Evolutionary conservation across 2,329 filamentous ascomycete genomes (phyloP).

Genomic region (Cladosporium sp.): DNA sequence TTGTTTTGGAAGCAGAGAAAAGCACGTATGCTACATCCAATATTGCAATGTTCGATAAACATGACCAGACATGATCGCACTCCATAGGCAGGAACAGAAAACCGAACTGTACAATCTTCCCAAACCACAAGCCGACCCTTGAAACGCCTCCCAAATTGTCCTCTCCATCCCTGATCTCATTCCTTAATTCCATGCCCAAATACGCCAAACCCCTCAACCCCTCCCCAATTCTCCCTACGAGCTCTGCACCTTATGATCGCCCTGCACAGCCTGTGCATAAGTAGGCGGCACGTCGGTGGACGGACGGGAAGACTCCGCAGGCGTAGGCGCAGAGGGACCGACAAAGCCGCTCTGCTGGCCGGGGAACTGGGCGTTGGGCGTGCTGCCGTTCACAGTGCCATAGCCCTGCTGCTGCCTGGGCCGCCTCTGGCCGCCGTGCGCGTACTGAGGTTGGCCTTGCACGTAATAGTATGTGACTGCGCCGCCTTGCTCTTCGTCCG

Average conservation of each 20-base stretch:
- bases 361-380: slow-evolving; percentile 39
- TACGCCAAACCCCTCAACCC: not conserved
- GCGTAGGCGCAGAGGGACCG: slow-evolving; percentile 28
- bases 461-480: slow-evolving; percentile 75
- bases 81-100: too few species aligned
- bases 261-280: slow-evolving; percentile 81
- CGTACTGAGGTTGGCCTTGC: slow-evolving; percentile 28
- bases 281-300: slow-evolving; percentile 64
- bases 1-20: too few species aligned
- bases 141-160: not conserved
- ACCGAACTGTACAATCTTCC: too few species aligned
- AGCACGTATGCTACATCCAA: too few species aligned
- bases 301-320: slow-evolving; percentile 37
- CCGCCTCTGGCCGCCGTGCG: slow-evolving; percentile 18
- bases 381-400: slow-evolving; percentile 37
- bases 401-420: slow-evolving; percentile 31
- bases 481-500: slow-evolving; percentile 51
- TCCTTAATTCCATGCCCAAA: too few species aligned
- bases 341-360: slow-evolving; percentile 37
- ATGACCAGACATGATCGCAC: too few species aligned
- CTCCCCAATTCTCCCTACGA: slow-evolving; percentile 21
- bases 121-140: too few species aligned
- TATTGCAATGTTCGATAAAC: too few species aligned
- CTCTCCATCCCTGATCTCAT: not conserved
- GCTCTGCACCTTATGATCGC: slow-evolving; percentile 82